Evolutionary conservation across 106 monocot genomes (phyloP).

Genomic region (Phalaenopsis aphrodite): DNA sequence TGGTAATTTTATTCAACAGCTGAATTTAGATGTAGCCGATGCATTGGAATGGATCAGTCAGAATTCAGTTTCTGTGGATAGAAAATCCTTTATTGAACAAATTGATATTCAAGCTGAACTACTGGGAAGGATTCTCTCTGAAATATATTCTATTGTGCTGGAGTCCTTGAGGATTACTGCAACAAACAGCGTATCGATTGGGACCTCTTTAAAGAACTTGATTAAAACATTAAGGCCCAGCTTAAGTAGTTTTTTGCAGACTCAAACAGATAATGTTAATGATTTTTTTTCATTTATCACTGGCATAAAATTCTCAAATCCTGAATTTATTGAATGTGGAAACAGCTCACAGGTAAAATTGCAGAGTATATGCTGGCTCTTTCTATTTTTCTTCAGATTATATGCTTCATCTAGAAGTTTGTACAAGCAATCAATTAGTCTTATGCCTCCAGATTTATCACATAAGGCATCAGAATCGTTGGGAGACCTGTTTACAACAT

Average conservation of each 20-base stretch:
- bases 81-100: conserved; percentile 8
- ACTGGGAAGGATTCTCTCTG: conserved; percentile 60
- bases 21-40: conserved; percentile 49
- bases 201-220: conserved; percentile 53
- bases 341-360: conserved; percentile 1
- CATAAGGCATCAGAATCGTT: conserved; percentile 50
- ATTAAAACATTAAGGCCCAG: conserved; percentile 32
- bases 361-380: conserved; percentile 35
- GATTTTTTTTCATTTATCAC: conserved; percentile 36
- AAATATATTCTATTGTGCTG: conserved; percentile 53
- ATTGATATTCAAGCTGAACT: conserved; percentile 36
- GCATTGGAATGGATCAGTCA: conserved; percentile 61
- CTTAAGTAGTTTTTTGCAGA: conserved; percentile 35
- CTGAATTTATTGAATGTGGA: conserved; percentile 14
- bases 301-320: conserved; percentile 28
- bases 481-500: conserved; percentile 39
- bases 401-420: conserved; percentile 78
- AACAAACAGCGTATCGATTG: conserved; percentile 67
- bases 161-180: conserved; percentile 57
- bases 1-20: conserved; percentile 45
- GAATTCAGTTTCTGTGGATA: conserved; percentile 6
- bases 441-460: conserved; percentile 61
- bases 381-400: conserved; percentile 68
- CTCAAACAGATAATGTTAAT: conserved; percentile 26
- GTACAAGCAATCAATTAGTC: conserved; percentile 46